Evolutionary conservation across 2,329 filamentous ascomycete species (phyloP).

Genomic region (Aaosphaeria arxii): DNA sequence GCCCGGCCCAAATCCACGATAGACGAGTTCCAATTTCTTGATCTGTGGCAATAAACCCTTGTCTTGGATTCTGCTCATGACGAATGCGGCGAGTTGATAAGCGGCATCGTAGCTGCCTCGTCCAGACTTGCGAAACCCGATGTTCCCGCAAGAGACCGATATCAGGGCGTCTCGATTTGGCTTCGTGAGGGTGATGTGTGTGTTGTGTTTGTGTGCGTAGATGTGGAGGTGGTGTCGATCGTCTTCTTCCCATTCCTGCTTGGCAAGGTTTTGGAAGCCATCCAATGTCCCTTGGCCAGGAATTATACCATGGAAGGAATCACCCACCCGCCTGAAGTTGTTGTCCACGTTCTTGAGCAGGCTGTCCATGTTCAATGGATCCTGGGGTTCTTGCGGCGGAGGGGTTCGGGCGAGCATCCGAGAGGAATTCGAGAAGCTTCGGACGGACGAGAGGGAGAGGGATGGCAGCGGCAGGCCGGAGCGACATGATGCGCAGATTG

Average conservation of each 20-base stretch:
- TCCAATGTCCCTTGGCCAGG: conserved; percentile 6
- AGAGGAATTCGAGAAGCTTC: conserved; percentile 30
- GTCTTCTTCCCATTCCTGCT: conserved; percentile 28
- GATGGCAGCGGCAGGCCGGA: conserved; percentile 17
- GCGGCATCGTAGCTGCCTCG: conserved; percentile 85
- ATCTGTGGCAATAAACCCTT: conserved; percentile 75
- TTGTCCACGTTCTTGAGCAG: conserved; percentile 11
- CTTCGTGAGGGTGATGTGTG: conserved; percentile 83
- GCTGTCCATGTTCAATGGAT: conserved; percentile 8
- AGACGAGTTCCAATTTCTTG: conserved; percentile 70
- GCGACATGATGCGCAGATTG: conserved; percentile 39
- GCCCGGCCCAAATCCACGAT: conserved; percentile 82
- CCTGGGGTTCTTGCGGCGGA: not conserved
- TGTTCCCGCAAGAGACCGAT: conserved; percentile 76
- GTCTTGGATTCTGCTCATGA: conserved; percentile 81
- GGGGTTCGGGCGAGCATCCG: conserved; percentile 3
- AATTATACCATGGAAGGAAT: conserved; percentile 16
- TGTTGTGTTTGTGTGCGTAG: conserved; percentile 88
- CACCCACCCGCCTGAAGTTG: conserved; percentile 10
- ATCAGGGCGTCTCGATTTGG: conserved; percentile 78
- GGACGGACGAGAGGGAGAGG: conserved; percentile 14
- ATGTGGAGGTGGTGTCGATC: conserved; percentile 85
- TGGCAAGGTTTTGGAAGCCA: conserved; percentile 12
- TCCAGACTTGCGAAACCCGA: conserved; percentile 84
- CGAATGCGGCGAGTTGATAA: conserved; percentile 82